A percentile compares a stretch with the other conserved stretches of the same genome.
Evolutionary conservation across 1,284 basidiomycete species (phyloP).

Genomic region (Gomphus sp.): DNA sequence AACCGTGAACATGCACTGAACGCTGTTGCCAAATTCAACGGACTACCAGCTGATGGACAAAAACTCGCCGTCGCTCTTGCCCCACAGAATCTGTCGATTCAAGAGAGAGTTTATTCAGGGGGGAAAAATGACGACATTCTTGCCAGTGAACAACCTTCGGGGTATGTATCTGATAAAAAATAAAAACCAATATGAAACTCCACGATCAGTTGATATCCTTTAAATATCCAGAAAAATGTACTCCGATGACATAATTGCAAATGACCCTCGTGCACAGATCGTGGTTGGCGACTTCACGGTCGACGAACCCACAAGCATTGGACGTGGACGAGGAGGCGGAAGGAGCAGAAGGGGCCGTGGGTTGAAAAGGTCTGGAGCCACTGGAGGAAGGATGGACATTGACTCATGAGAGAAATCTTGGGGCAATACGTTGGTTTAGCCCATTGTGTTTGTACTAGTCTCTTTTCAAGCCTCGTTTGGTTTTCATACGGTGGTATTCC

Average conservation of each 20-base stretch:
- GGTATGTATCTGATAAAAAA: neutral
- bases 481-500: neutral
- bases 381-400: conserved; percentile 26
- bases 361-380: conserved; percentile 16
- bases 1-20: conserved; percentile 49
- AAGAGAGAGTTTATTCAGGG: conserved; percentile 32
- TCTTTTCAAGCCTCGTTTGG: neutral
- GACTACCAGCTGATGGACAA: conserved; percentile 75
- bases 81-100: conserved; percentile 34
- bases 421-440: neutral
- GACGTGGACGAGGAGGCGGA: conserved; percentile 21
- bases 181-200: too few species aligned
- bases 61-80: conserved; percentile 52
- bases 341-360: conserved; percentile 18
- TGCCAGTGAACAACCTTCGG: neutral
- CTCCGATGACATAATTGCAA: conserved; percentile 65
- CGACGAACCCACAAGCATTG: conserved; percentile 19
- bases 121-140: conserved; percentile 41
- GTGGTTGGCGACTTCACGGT: conserved; percentile 34
- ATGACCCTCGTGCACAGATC: conserved; percentile 59
- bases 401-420: conserved; percentile 17
- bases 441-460: neutral
- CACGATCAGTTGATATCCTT: neutral
- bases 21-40: conserved; percentile 69
- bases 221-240: conserved; percentile 64